Percentiles rank a stretch among this genome's conserved stretches.
These are phyloP conservation scores for Hylodesmum podocarpum DNA, from an alignment of 306 rosid species.

Conservation along the genomic window DNA sequence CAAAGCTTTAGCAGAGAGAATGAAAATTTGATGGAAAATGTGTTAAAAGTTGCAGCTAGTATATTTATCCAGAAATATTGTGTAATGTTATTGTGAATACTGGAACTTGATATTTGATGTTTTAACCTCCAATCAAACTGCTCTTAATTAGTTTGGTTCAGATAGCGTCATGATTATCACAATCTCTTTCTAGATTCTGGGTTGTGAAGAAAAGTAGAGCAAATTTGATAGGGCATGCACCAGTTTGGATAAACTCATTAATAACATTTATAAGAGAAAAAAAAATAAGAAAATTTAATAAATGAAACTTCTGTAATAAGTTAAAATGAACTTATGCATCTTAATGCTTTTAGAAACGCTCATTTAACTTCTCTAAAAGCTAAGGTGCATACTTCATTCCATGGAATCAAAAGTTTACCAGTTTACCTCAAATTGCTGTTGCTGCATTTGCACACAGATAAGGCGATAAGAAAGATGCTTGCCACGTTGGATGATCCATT, in stretches of 20 bases:
- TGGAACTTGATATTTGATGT: background rate
- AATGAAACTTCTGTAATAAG: background rate
- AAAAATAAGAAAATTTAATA: background rate
- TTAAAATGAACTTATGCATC: background rate
- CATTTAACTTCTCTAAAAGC: background rate
- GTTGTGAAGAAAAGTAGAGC: background rate
- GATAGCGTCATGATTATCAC: background rate
- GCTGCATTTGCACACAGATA: conserved; percentile 51
- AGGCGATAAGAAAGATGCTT: conserved; percentile 93
- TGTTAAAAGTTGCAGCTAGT: background rate
- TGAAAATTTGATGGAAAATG: background rate
- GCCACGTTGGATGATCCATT: conserved; percentile 93
- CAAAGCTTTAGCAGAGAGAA: background rate
- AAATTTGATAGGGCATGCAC: background rate
- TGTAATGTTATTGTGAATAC: background rate
- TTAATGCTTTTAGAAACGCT: background rate
- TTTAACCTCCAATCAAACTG: background rate
- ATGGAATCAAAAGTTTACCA: conserved; percentile 24
- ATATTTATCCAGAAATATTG: background rate
- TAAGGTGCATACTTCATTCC: background rate
- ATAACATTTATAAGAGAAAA: background rate
- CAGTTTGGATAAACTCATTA: background rate
- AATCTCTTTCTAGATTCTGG: background rate
- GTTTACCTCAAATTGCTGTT: conserved; percentile 23
- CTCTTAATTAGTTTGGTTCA: background rate